A percentile compares a stretch with the other conserved stretches of the same genome.
phyloP scores from a whole-genome alignment of 2,329 filamentous ascomycete species.

The Pseudocercospora macadamiae region DNA sequence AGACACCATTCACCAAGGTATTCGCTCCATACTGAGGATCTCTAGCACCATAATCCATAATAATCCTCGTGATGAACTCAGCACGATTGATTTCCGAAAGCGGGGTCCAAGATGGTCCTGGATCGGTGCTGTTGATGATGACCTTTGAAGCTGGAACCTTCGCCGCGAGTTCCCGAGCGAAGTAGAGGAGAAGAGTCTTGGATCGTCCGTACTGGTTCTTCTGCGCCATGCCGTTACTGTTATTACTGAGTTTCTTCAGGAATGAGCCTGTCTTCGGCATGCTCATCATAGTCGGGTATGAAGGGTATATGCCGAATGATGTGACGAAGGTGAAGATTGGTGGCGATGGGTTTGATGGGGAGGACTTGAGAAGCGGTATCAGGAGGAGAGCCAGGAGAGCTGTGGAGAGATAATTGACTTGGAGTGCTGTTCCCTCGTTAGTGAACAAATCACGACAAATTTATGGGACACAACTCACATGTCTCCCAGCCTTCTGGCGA shows the following conservation, averaged over 20 bases:
- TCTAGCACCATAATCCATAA: conserved; percentile 16
- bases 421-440: conserved; percentile 1
- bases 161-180: conserved; percentile 16
- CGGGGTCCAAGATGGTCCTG: conserved; percentile 16
- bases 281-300: conserved; percentile 13
- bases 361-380: conserved; percentile 9
- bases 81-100: conserved; percentile 13
- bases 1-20: conserved; percentile 15
- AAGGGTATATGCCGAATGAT: conserved; percentile 18
- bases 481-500: conserved; percentile 23
- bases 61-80: conserved; percentile 14
- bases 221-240: conserved; percentile 16
- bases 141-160: neutral
- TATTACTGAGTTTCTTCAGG: conserved; percentile 16
- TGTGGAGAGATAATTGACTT: conserved; percentile 21
- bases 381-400: conserved; percentile 11
- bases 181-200: conserved; percentile 17
- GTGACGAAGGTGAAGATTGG: conserved; percentile 16
- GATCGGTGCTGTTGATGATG: conserved; percentile 18
- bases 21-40: conserved; percentile 12
- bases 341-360: conserved; percentile 13
- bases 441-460: neutral
- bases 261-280: conserved; percentile 12
- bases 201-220: conserved; percentile 19
- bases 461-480: conserved; percentile 6